Base-by-base conservation (phyloP, 768 basidiomycete genomes). In the Leccinellum rugosiceps region DNA sequence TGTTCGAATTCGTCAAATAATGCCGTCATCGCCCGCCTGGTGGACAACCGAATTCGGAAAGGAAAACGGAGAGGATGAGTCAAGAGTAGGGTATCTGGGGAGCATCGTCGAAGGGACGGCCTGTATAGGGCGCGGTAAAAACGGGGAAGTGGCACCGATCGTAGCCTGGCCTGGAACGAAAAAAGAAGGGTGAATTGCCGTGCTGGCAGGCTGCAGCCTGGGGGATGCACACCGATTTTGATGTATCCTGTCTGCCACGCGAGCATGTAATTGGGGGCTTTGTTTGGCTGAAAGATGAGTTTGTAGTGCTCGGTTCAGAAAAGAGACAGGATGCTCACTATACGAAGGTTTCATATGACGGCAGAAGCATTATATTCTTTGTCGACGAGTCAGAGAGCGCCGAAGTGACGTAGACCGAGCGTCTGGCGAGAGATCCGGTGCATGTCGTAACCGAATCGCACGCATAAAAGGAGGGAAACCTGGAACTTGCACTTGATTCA, bases 191-290 rank as follows among this genome's bases (percentile, higher is more conserved):
- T 35, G 6, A 35, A 15, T 35, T 35, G 15, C 34, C 34, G 3
- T 7, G 3, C 34, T 11, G 21, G 35, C 21, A 50, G 17, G 49
- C 43, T 19, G 46, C 6, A 6, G 1, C n/a, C n/a, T n/a, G n/a
- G n/a, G n/a, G 25, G 3, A 30, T 30, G 51, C 77, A 56, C 50
- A 78, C 88, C 90, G 46, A 92, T 87, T 70, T 94, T 92, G 64
- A 93, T 89, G 69, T 92, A 94, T 76, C 53, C 92, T 77, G 19
- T 85, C 77, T 0, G 92, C 94, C 10, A 94, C 91, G 45, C 95
- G 83, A 61, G 90, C 83, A 61, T 98, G 95, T 3, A 98, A 75
- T 26, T 83, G 79, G 6, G 90, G 88, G 82, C 83, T 58, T 86
- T 87, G 48, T 81, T 80, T 0, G 86, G 85, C 9, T 78, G 85